Percentiles rank a stretch among this genome's conserved stretches.
phyloP scores from a whole-genome alignment of 2,329 filamentous ascomycete species.

The Botryotinia globosa region DNA sequence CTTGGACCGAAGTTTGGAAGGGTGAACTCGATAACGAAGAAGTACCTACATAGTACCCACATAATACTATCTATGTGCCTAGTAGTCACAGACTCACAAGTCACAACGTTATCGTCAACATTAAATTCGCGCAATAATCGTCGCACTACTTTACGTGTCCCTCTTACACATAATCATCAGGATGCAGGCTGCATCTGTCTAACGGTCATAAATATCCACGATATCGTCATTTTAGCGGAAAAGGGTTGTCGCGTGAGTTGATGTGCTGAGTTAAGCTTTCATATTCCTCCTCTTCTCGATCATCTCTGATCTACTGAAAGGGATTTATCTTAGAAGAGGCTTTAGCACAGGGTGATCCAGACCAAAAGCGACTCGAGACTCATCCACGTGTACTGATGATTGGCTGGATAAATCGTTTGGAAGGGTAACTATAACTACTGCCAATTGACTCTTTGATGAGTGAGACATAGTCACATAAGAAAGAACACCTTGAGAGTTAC shows the following conservation, averaged over 20 bases:
- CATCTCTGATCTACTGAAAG: background rate
- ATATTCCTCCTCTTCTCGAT: background rate
- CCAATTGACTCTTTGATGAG: background rate
- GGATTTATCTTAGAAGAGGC: background rate
- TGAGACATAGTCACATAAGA: slow-evolving; percentile 6
- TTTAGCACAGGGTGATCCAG: slow-evolving; percentile 63
- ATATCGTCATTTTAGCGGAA: background rate
- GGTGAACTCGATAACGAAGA: background rate
- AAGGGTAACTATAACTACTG: background rate
- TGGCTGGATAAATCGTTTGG: slow-evolving; percentile 33
- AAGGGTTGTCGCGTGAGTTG: slow-evolving; percentile 13
- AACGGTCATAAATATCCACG: background rate
- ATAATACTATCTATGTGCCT: background rate
- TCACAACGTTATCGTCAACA: background rate
- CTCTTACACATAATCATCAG: background rate
- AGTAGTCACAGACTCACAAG: too few species aligned
- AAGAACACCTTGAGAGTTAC: slow-evolving; percentile 11
- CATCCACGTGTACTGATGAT: slow-evolving; percentile 68
- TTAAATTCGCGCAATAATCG: slow-evolving; percentile 4
- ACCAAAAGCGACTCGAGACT: slow-evolving; percentile 81
- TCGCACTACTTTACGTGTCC: background rate
- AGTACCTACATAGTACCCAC: background rate
- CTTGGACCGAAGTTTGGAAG: too few species aligned
- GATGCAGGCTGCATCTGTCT: background rate
- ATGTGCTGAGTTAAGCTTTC: slow-evolving; percentile 3